Evolutionary conservation across 2,329 filamentous ascomycete genomes (phyloP).

Genomic region (Venturia oleaginea): DNA sequence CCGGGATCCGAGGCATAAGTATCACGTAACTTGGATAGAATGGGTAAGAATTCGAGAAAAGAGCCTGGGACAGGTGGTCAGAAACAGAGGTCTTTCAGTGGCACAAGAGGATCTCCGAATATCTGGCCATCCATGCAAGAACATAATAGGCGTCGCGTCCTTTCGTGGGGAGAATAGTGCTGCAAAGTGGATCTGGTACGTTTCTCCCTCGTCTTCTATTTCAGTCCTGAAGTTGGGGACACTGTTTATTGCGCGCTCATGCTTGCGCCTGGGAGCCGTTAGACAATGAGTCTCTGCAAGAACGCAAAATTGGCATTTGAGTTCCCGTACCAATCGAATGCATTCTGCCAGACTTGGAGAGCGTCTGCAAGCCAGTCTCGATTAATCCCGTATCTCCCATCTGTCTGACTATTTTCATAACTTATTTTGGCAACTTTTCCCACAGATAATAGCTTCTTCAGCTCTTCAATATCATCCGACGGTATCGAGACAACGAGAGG

Average conservation of each 20-base stretch:
- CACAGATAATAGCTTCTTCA: constrained; percentile 38
- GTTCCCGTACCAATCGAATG: constrained; percentile 25
- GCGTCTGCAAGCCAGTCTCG: constrained; percentile 38
- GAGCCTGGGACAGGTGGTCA: constrained; percentile 18
- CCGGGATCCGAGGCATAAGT: constrained; percentile 33
- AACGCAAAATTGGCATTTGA: not conserved
- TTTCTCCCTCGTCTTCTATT: not conserved
- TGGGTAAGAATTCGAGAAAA: constrained; percentile 47
- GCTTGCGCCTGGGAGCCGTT: not conserved
- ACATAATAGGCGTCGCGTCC: constrained; percentile 42
- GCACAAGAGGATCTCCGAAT: too few species aligned
- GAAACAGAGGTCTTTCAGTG: too few species aligned
- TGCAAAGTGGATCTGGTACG: constrained; percentile 38
- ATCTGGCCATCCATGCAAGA: constrained; percentile 48
- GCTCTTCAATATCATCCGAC: constrained; percentile 37
- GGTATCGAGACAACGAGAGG: constrained; percentile 34
- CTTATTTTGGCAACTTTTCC: constrained; percentile 40
- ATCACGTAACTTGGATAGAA: constrained; percentile 37
- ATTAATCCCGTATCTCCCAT: constrained; percentile 36
- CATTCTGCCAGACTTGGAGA: constrained; percentile 26
- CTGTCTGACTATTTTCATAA: constrained; percentile 40
- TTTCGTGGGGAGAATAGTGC: constrained; percentile 44
- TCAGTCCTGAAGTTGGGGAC: constrained; percentile 4
- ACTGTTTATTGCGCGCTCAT: not conserved
- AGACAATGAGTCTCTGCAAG: not conserved